Percentiles rank a stretch among this genome's conserved stretches.
These are phyloP conservation scores for Dendrobium huoshanense DNA, from an alignment of 106 monocot genomes.

Conservation along the genomic window DNA sequence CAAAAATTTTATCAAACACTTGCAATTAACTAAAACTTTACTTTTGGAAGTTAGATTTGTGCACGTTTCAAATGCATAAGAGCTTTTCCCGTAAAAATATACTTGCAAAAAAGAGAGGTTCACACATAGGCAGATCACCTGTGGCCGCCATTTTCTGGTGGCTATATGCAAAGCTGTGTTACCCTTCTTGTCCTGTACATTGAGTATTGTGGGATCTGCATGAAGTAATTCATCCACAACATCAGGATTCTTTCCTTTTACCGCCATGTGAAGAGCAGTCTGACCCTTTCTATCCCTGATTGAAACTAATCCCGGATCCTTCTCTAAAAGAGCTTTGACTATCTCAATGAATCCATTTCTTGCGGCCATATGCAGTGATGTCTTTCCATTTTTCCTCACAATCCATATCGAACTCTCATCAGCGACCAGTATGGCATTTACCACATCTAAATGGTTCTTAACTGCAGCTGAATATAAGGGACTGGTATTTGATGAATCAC, in stretches of 20 bases:
- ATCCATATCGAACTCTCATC: slow-evolving; percentile 52
- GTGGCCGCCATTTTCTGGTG: slow-evolving; percentile 86
- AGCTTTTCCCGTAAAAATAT: background rate
- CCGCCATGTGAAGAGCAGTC: slow-evolving; percentile 99
- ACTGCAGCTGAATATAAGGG: slow-evolving; percentile 87
- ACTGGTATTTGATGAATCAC: slow-evolving; percentile 81
- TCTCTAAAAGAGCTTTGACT: slow-evolving; percentile 62
- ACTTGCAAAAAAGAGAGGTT: background rate
- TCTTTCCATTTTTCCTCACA: slow-evolving; percentile 94
- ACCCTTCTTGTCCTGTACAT: slow-evolving; percentile 87
- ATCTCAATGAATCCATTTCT: slow-evolving; percentile 61
- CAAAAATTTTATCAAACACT: too few relatives aligned
- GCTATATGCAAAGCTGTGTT: slow-evolving; percentile 95
- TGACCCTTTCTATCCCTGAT: slow-evolving; percentile 89
- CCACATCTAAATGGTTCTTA: slow-evolving; percentile 72
- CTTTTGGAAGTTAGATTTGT: background rate
- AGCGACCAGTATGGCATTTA: slow-evolving; percentile 79
- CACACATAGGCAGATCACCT: slow-evolving; percentile 36
- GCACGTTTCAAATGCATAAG: background rate
- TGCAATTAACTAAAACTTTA: background rate
- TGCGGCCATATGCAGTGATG: slow-evolving; percentile 71
- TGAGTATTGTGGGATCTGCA: slow-evolving; percentile 69
- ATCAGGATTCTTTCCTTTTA: slow-evolving; percentile 68
- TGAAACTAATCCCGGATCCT: slow-evolving; percentile 66
- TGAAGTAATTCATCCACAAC: slow-evolving; percentile 68